These are phyloP conservation scores for Lactarius akahatsu DNA, from an alignment of 768 basidiomycete species.

Conservation along the genomic window DNA sequence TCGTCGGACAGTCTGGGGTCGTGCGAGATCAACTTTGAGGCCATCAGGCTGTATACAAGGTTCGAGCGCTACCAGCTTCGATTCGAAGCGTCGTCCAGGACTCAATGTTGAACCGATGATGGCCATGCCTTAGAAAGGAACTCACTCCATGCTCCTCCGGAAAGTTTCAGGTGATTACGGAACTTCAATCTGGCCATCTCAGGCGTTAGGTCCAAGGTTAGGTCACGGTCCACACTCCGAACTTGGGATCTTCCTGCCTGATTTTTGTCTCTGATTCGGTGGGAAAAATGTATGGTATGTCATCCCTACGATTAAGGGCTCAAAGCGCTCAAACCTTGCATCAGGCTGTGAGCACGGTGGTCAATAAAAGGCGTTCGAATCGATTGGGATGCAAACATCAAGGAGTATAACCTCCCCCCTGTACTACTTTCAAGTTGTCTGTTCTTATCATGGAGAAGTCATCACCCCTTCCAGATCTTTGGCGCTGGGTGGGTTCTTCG, in stretches of 20 bases:
- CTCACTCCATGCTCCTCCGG: not conserved
- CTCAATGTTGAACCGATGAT: not conserved
- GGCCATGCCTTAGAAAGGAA: not conserved
- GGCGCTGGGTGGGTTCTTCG: conserved; percentile 9
- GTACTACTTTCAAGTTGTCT: not conserved
- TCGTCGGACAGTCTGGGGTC: not conserved
- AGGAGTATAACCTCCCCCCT: not conserved
- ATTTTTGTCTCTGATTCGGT: not conserved
- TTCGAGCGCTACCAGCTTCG: not conserved
- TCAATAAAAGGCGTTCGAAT: not conserved
- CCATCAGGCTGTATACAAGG: not conserved
- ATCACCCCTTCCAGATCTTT: not conserved
- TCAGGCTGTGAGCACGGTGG: not conserved
- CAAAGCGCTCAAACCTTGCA: not conserved
- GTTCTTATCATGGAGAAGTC: not conserved
- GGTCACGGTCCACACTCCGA: not conserved
- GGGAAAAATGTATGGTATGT: not conserved
- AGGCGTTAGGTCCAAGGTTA: not conserved
- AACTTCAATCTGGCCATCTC: not conserved
- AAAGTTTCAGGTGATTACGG: not conserved
- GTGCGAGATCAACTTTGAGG: not conserved
- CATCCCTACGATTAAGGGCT: not conserved
- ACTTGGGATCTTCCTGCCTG: not conserved
- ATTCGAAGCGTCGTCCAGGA: not conserved
- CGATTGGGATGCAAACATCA: not conserved